Conservation (phyloP, 148 eudicot genomes). For the Heliosperma pusillum region DNA sequence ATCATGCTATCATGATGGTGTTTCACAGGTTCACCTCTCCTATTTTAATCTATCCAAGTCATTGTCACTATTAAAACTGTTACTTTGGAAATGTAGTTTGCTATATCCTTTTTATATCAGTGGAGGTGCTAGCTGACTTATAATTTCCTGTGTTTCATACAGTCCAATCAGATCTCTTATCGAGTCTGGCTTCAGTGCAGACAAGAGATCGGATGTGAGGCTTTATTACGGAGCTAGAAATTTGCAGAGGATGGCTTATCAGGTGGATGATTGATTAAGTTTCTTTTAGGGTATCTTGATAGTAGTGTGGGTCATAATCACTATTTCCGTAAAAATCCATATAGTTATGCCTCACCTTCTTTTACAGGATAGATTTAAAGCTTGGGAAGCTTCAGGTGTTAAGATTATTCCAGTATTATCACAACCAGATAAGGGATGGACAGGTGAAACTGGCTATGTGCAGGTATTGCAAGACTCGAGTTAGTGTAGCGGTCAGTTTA, state of each 20-base stretch:
- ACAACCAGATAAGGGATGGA: slow-evolving; percentile 73
- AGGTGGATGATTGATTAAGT: slow-evolving; percentile 38
- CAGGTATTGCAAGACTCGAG: slow-evolving; percentile 46
- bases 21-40: neutral
- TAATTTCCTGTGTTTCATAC: slow-evolving; percentile 29
- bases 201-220: slow-evolving; percentile 84
- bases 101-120: neutral
- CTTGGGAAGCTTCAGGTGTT: slow-evolving; percentile 85
- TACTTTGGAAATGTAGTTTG: neutral
- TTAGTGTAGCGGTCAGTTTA: neutral
- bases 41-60: neutral
- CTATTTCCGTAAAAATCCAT: slow-evolving; percentile 10
- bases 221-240: slow-evolving; percentile 94
- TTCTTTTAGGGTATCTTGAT: slow-evolving; percentile 3
- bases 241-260: slow-evolving; percentile 91
- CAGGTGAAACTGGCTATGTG: slow-evolving; percentile 82
- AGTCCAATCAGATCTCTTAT: slow-evolving; percentile 93
- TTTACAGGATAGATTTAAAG: slow-evolving; percentile 74
- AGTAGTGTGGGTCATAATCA: neutral
- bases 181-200: slow-evolving; percentile 75
- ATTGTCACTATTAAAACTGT: neutral
- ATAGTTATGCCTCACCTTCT: neutral
- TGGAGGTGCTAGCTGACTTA: neutral
- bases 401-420: slow-evolving; percentile 80
- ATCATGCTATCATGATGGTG: neutral